phyloP scores from a whole-genome alignment of 164 flowering plant species.

The Warburgia ugandensis region DNA sequence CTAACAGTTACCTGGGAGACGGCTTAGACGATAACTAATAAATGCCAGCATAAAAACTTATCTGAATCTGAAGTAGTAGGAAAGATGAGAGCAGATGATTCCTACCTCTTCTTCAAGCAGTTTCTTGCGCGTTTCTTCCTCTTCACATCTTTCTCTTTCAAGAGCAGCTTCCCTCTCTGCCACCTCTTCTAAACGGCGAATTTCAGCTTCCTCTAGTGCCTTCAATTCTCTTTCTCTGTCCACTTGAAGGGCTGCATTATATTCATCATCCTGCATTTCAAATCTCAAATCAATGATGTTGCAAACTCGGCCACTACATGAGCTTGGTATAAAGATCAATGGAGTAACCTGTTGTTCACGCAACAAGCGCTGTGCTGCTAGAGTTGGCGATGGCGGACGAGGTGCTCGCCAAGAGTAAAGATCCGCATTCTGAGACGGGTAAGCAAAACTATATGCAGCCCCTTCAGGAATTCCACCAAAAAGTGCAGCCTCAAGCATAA shows the following conservation, averaged over 20 bases:
- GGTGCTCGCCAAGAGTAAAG: constrained; percentile 34
- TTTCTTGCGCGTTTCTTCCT: constrained; percentile 56
- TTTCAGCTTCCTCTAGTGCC: constrained; percentile 67
- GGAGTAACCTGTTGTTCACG: constrained; percentile 85
- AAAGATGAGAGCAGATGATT: not conserved
- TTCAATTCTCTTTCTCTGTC: constrained; percentile 84
- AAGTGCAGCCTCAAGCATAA: constrained; percentile 99
- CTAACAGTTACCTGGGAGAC: no score
- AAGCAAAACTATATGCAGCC: constrained; percentile 44
- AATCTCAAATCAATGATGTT: not conserved
- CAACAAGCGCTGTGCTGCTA: constrained; percentile 78
- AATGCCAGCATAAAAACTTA: no score
- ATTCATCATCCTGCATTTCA: constrained; percentile 80
- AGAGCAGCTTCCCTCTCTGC: constrained; percentile 63
- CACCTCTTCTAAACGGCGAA: constrained; percentile 38
- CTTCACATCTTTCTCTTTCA: constrained; percentile 52
- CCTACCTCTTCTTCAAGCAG: constrained; percentile 75
- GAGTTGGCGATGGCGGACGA: constrained; percentile 85
- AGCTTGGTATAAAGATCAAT: not conserved
- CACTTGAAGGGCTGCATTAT: constrained; percentile 85
- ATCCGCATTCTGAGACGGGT: constrained; percentile 33
- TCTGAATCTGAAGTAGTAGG: no score
- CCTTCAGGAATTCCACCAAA: constrained; percentile 90
- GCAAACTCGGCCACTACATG: not conserved
- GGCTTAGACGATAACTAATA: no score